Evolutionary conservation across 352 stramenopile genomes (phyloP), one percentile per base, ranked within the genome.

Genomic region (Phytophthora idaei): DNA sequence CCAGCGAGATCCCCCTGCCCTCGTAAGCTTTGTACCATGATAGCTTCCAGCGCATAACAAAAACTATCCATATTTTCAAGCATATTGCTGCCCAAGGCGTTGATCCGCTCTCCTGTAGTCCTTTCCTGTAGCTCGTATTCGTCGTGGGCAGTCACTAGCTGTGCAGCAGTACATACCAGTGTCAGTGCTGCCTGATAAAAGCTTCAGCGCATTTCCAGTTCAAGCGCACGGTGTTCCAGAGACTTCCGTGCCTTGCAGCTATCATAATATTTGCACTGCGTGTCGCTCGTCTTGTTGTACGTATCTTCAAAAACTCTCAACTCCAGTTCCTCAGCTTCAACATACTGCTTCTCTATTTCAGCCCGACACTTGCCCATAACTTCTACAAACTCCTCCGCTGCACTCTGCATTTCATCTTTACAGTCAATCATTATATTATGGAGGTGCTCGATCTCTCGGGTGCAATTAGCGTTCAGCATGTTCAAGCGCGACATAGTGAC

Each of bases 401-500:
- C 28, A 50, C 21, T 37, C 21, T 72, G 25, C 32, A 31, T 61
- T 28, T 58, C 52, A 1, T 14, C 4, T 14, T 64, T 31, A 32
- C 50, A 46, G 5, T 37, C 12, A 2, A 29, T 7, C 25, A 53
- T 46, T 0, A 10, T 14, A 0, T 44, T 27, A 11, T 48, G 39
- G 14, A 69, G 17, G 5, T 17, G 10, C 1, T 51, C 29, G 12
- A 67, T 56, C 14, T 67, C 39, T 17, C 37, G 4, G 2, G 25
- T 27, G 36, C 44, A 73, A 10, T 46, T 15, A 2, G 8, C 15
- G 32, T 4, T 32, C 17, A 63, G 12, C 25, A 1, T 17, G 27
- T 75, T 57, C 29, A 78, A 36, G 3, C 45, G 48, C 14, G 61
- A 42, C 28, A 70, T 68, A 0, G 57, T 69, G 8, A 6, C 29